A percentile compares a stretch with the other conserved stretches of the same genome.
Evolutionary conservation across 2,329 filamentous ascomycete species (phyloP).

Genomic region (Fusarium domesticum): DNA sequence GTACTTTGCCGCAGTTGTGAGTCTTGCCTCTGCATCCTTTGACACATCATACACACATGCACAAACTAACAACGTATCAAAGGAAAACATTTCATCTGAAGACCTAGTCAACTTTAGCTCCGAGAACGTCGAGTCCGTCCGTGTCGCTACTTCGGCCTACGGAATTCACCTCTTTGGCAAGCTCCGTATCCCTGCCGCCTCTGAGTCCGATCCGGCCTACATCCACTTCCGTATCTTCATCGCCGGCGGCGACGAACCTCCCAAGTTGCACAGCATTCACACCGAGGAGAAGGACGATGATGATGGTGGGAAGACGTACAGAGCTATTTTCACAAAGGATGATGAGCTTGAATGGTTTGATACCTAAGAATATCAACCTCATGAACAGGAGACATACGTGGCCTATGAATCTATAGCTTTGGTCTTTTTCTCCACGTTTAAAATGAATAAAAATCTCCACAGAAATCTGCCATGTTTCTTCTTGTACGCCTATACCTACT

Average conservation of each 20-base stretch:
- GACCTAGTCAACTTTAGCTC: conserved; percentile 82
- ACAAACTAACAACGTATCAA: neutral
- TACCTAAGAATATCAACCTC: conserved; percentile 28
- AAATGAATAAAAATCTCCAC: neutral
- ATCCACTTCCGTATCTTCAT: conserved; percentile 88
- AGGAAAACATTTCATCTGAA: conserved; percentile 54
- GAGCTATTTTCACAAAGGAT: conserved; percentile 86
- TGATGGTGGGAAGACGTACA: conserved; percentile 89
- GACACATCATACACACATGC: neutral
- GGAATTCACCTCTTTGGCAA: conserved; percentile 73
- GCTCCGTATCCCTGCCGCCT: conserved; percentile 53
- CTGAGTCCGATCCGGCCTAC: conserved; percentile 61
- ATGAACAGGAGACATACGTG: no score
- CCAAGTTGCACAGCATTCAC: conserved; percentile 89
- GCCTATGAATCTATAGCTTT: no score
- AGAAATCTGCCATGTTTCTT: conserved; percentile 3
- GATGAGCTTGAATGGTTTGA: conserved; percentile 72
- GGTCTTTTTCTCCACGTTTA: neutral
- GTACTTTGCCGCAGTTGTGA: conserved; percentile 51
- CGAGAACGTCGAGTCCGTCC: conserved; percentile 85
- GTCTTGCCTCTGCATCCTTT: conserved; percentile 1
- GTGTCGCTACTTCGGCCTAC: conserved; percentile 83
- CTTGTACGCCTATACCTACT: neutral
- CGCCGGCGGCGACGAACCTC: conserved; percentile 72
- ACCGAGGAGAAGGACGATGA: conserved; percentile 91